Conservation (phyloP, 202 grass and related monocot genomes). For the Thinopyrum obtusiflorum region DNA sequence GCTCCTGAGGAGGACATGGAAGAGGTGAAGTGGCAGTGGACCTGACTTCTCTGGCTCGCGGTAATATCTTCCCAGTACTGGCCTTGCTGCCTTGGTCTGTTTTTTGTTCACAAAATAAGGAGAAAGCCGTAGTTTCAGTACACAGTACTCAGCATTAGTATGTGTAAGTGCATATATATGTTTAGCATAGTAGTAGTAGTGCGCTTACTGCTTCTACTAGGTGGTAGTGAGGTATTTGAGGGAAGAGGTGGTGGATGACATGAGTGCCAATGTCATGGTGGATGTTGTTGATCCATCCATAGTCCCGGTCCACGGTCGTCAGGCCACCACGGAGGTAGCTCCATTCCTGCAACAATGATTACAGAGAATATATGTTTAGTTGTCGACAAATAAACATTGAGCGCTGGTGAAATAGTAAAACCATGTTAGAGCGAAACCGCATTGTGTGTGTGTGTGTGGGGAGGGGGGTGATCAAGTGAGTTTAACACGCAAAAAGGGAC, state of each 20-base stretch:
- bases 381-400: not conserved
- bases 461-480: not conserved
- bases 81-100: conserved; percentile 70
- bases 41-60: conserved; percentile 62
- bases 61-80: conserved; percentile 81
- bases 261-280: conserved; percentile 97
- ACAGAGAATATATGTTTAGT: not conserved
- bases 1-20: conserved; percentile 57
- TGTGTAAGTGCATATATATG: not conserved
- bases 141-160: not conserved
- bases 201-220: conserved; percentile 78
- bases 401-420: not conserved
- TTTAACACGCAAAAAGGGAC: not conserved
- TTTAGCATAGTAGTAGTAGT: not conserved
- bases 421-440: not conserved
- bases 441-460: not conserved
- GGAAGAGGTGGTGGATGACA: conserved; percentile 96
- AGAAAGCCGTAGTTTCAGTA: conserved; percentile 33
- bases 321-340: conserved; percentile 85
- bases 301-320: conserved; percentile 78
- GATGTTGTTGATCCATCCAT: conserved; percentile 90
- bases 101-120: not conserved
- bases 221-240: conserved; percentile 92
- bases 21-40: conserved; percentile 66
- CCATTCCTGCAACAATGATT: conserved; percentile 54